Evolutionary conservation across 75 land plant species (phyloP).

Genomic region (Pinus albicaulis): DNA sequence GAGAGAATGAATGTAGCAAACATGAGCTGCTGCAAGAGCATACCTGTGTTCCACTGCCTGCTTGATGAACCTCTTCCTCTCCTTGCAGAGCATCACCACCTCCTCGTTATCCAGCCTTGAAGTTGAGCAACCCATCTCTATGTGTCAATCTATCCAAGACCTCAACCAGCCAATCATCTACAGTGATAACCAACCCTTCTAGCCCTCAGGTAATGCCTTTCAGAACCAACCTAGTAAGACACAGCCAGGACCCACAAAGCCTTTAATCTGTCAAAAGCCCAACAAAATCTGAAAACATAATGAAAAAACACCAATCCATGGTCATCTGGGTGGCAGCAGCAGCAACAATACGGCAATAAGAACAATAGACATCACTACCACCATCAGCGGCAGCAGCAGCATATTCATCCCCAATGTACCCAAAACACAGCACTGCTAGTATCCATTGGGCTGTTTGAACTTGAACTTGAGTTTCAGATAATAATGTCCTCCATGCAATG

Average conservation of each 20-base stretch:
- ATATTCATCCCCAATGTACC: not conserved
- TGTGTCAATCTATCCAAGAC: no score
- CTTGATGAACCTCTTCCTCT: conserved; percentile 75
- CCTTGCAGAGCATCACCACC: conserved; percentile 84
- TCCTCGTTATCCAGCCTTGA: conserved; percentile 95
- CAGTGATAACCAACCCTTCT: no score
- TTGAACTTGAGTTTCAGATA: not conserved
- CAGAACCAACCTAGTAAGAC: no score
- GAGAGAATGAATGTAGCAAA: conserved; percentile 73
- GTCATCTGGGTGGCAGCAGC: conserved; percentile 4
- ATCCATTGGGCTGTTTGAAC: not conserved
- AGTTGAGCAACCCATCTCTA: conserved; percentile 83
- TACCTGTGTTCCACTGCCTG: conserved; percentile 72
- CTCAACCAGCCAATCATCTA: no score
- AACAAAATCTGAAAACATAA: no score
- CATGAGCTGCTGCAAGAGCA: conserved; percentile 70
- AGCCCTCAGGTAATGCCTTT: no score
- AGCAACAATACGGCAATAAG: not conserved
- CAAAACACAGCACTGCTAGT: not conserved
- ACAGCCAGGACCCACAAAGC: no score
- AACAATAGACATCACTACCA: not conserved
- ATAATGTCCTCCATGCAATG: not conserved
- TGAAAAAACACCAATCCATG: no score
- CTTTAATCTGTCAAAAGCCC: no score
- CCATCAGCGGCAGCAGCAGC: not conserved